Base-by-base conservation (phyloP, 805 yeast genomes). In the Kurtzmaniella cleridarum region DNA sequence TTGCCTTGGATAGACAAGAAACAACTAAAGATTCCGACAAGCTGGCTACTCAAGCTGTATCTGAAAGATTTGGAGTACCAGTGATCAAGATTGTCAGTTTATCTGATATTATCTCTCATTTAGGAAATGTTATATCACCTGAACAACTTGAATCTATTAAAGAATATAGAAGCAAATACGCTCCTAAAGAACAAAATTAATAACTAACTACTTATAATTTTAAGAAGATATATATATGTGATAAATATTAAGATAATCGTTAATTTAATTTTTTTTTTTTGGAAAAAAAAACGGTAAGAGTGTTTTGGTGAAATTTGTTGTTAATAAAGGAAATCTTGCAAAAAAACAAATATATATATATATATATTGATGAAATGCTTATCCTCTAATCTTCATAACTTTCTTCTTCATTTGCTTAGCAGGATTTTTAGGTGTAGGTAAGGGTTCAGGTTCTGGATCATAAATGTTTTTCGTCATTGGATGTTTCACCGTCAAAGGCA, bases 1-100 rank as follows among this genome's bases (percentile, higher is more conserved):
- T 93, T 55, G 95, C 96, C 6, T 76, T 93, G 50, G 98, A 93
- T 62, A 82, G 98, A 72, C 95, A 90, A 71, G 98, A 93, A 67
- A 81, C 93, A 35, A 82, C 85, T 28, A 76, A 70, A 26, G 83
- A 79, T 50, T 70, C 80, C 30, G 72, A 72, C 32, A 60, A 71
- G 50, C 82, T 93, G 49, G 95, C 98, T 35, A 86, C 96, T 4
- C 83, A 82, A 57, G 79, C 80, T 16, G 93, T 91, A 20, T 67
- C 85, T 37, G 69, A 78, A 53, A 76, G 73, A 55, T 83, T 81
- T 57, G 73, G 74, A 30, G 84, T 91, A 41, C 97, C 97, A 2
- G 96, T 93, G 17, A 61, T 84, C 40, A 78, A 84, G 36, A 90
- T 93, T 50, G 89, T 89, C 30, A 71, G 78, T 32, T 73, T 93